Percentiles rank a stretch among this genome's conserved stretches.
Evolutionary conservation across 2,329 filamentous ascomycete genomes (phyloP).

Genomic region (Colletotrichum ledebouriae): DNA sequence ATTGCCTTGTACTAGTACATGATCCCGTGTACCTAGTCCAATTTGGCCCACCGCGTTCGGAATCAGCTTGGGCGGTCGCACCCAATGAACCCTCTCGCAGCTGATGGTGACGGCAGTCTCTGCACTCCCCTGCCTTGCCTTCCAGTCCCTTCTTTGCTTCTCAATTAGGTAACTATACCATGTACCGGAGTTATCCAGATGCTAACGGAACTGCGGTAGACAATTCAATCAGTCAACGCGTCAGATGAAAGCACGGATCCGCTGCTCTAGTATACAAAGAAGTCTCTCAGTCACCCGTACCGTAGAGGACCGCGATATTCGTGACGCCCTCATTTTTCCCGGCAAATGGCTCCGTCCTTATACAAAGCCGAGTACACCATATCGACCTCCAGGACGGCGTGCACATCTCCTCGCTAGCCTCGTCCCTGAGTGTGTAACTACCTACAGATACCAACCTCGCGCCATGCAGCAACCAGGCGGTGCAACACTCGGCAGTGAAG

Average conservation of each 20-base stretch:
- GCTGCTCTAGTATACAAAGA: neutral
- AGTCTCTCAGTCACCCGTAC: neutral
- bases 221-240: neutral
- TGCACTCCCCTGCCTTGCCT: too few relatives aligned
- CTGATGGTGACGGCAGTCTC: neutral
- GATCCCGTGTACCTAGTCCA: slow-evolving; percentile 41
- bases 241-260: neutral
- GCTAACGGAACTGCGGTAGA: neutral
- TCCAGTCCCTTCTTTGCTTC: slow-evolving; percentile 2
- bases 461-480: slow-evolving; percentile 21
- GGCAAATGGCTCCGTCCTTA: too few relatives aligned
- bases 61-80: slow-evolving; percentile 27
- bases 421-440: neutral
- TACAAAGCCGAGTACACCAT: too few relatives aligned
- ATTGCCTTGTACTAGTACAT: slow-evolving; percentile 48
- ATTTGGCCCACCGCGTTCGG: slow-evolving; percentile 32
- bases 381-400: neutral
- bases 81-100: slow-evolving; percentile 36
- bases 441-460: slow-evolving; percentile 1
- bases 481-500: slow-evolving; percentile 32
- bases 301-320: neutral
- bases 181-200: slow-evolving; percentile 1
- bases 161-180: neutral
- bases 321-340: neutral
- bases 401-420: neutral